Percentiles rank a stretch among this genome's conserved stretches.
These are phyloP conservation scores for Candida morakotiae DNA, from an alignment of 805 yeast genomes.

Conservation along the genomic window DNA sequence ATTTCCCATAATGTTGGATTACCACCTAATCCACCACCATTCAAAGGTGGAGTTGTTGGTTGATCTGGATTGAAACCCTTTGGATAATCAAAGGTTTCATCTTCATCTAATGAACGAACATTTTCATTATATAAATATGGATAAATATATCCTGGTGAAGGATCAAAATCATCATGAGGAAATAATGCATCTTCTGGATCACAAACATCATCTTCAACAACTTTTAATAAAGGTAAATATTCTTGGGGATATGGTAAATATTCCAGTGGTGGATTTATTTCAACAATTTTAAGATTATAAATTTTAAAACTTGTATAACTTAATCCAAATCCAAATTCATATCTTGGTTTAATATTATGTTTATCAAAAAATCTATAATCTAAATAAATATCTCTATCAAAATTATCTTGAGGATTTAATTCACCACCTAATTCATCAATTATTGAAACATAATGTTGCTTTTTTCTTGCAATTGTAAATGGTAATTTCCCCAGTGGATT, in stretches of 20 bases:
- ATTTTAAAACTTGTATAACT: slow-evolving; percentile 46
- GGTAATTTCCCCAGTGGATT: slow-evolving; percentile 64
- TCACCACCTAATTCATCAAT: slow-evolving; percentile 29
- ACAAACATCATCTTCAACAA: slow-evolving; percentile 44
- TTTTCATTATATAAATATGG: slow-evolving; percentile 45
- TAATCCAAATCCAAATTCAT: slow-evolving; percentile 60
- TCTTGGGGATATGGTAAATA: slow-evolving; percentile 45
- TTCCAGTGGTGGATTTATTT: slow-evolving; percentile 40
- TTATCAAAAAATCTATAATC: slow-evolving; percentile 60
- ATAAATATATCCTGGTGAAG: slow-evolving; percentile 53
- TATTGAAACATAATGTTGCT: slow-evolving; percentile 43
- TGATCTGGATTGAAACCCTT: slow-evolving; percentile 32
- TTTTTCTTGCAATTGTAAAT: slow-evolving; percentile 55
- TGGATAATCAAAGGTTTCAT: slow-evolving; percentile 36
- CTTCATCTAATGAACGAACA: slow-evolving; percentile 30
- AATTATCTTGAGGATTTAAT: slow-evolving; percentile 37
- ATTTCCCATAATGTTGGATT: slow-evolving; percentile 58
- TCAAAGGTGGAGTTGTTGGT: slow-evolving; percentile 31
- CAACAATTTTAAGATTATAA: slow-evolving; percentile 34
- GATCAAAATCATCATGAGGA: slow-evolving; percentile 48
- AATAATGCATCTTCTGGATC: slow-evolving; percentile 54
- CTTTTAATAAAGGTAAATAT: slow-evolving; percentile 38
- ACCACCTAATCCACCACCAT: slow-evolving; percentile 56
- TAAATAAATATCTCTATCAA: slow-evolving; percentile 45
- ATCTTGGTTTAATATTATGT: slow-evolving; percentile 51